Evolutionary conservation across 83 land plant genomes (phyloP).

Genomic region (Picea mariana): DNA sequence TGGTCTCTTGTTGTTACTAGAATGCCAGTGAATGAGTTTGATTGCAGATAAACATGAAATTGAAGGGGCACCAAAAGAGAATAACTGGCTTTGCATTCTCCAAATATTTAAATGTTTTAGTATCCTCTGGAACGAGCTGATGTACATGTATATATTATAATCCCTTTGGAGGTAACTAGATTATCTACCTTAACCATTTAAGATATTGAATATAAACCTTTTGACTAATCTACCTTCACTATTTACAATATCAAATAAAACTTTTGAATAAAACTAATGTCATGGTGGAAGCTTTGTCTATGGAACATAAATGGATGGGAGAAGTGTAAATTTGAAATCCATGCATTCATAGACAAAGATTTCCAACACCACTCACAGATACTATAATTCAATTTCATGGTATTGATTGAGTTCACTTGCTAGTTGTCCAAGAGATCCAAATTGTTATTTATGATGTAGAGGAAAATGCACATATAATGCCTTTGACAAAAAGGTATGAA

Average conservation of each 20-base stretch:
- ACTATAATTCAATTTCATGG: constrained; percentile 68
- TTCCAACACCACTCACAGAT: constrained; percentile 39
- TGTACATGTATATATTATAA: constrained; percentile 55
- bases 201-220: too few species aligned
- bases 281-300: constrained; percentile 61
- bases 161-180: too few species aligned
- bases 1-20: too few species aligned
- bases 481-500: too few species aligned
- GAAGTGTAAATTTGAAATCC: constrained; percentile 40
- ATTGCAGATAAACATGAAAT: too few species aligned
- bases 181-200: too few species aligned
- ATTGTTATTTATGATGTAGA: constrained; percentile 62
- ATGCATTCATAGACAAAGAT: constrained; percentile 45
- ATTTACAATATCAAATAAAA: too few species aligned
- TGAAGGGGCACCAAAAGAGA: constrained; percentile 8
- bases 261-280: neutral
- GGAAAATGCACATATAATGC: too few species aligned
- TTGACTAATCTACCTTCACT: too few species aligned
- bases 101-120: constrained; percentile 64
- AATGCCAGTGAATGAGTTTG: too few species aligned
- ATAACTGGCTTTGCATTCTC: constrained; percentile 92
- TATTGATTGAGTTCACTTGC: constrained; percentile 65
- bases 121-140: constrained; percentile 96
- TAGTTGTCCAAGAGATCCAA: constrained; percentile 77
- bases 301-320: constrained; percentile 84